phyloP scores from a whole-genome alignment of 306 rosid species.

The peach (Prunus persica) region DNA sequence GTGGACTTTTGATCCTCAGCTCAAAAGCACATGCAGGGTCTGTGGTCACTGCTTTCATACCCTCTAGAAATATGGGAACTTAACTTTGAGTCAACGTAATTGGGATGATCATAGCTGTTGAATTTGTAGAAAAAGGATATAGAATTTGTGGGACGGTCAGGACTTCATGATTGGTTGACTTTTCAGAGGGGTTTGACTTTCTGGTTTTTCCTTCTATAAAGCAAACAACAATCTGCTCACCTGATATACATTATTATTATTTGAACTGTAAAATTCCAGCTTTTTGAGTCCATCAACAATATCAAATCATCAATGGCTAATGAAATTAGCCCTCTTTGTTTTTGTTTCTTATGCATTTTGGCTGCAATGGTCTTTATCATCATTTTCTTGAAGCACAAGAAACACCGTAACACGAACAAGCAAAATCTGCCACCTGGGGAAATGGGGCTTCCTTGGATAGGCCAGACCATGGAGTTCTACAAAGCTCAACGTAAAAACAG shows the following conservation, averaged over 20 bases:
- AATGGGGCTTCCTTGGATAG: conserved; percentile 77
- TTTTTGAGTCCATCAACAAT: neutral
- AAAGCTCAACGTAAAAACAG: conserved; percentile 56
- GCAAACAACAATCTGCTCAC: conserved; percentile 9
- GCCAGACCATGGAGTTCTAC: conserved; percentile 82
- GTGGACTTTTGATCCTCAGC: conserved; percentile 9
- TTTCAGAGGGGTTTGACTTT: conserved; percentile 26
- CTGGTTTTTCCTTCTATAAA: conserved; percentile 1
- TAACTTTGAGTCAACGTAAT: conserved; percentile 13
- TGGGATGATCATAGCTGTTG: conserved; percentile 8
- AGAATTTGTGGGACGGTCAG: conserved; percentile 10
- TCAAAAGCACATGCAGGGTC: conserved; percentile 18
- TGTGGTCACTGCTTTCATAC: neutral
- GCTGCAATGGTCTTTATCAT: conserved; percentile 25
- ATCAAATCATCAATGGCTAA: conserved; percentile 31
- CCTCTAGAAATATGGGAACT: neutral
- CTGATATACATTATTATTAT: conserved; percentile 12
- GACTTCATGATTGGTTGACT: conserved; percentile 36
- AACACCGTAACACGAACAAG: conserved; percentile 24
- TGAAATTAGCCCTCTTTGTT: conserved; percentile 15
- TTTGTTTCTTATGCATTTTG: conserved; percentile 31
- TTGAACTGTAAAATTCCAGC: neutral
- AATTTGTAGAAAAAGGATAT: neutral
- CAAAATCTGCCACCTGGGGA: conserved; percentile 60
- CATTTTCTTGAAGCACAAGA: conserved; percentile 34